Conservation (phyloP, 2,329 filamentous ascomycete species). For the Falciphora oryzae region DNA sequence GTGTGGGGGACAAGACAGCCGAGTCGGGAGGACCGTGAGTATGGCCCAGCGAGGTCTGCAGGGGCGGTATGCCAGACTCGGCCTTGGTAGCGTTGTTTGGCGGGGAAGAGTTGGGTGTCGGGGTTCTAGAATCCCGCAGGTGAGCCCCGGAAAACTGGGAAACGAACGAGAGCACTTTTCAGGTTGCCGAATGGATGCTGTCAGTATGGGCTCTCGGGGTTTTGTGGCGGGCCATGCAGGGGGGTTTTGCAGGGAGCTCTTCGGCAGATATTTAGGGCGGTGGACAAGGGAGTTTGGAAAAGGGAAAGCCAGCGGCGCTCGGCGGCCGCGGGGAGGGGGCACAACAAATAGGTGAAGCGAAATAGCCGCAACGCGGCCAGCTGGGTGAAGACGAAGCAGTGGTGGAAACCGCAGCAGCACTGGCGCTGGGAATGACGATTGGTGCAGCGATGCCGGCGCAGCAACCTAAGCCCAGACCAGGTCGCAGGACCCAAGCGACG, state of each 20-base stretch:
- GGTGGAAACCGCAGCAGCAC: no score
- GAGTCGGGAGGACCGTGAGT: slow-evolving; percentile 13
- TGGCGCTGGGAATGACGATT: slow-evolving; percentile 1
- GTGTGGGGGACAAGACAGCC: slow-evolving; percentile 16
- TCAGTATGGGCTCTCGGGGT: slow-evolving; percentile 1
- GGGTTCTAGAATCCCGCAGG: slow-evolving; percentile 32
- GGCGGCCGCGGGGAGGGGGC: neutral
- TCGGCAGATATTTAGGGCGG: neutral
- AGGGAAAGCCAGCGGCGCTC: neutral
- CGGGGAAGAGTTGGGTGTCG: slow-evolving; percentile 40
- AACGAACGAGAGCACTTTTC: slow-evolving; percentile 79
- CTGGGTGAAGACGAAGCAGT: slow-evolving; percentile 1
- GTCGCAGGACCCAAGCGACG: neutral
- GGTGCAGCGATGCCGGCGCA: neutral
- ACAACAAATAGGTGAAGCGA: neutral
- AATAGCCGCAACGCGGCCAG: neutral
- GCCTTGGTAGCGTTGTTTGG: slow-evolving; percentile 29
- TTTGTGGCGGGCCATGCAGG: neutral
- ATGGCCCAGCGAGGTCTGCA: slow-evolving; percentile 9
- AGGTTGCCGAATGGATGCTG: neutral
- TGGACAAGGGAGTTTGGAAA: neutral
- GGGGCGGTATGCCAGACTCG: slow-evolving; percentile 17
- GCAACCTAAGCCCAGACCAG: slow-evolving; percentile 1
- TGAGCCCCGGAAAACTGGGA: slow-evolving; percentile 62
- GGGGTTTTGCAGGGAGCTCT: neutral